Base-by-base conservation (phyloP, 2,329 filamentous ascomycete genomes). In the Talaromyces sp. region DNA sequence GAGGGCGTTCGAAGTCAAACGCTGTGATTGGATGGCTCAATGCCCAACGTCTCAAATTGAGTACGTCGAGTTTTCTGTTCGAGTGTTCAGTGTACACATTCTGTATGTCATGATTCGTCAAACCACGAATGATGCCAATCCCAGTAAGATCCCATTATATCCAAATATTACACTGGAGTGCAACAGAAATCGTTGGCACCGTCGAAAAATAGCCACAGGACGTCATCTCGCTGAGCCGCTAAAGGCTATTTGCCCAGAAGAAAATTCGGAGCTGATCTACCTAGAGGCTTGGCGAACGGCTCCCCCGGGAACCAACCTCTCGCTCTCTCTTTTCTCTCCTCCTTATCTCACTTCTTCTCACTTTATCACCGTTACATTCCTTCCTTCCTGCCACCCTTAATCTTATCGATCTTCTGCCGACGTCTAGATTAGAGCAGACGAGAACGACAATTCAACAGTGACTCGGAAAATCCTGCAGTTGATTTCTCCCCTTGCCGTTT, bases 221-320 rank as follows among this genome's bases (percentile, higher is more conserved):
- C 67, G 64, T 5, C 72, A 56, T 28, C 63, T 35, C 3, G 68
- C 62, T 5, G 65, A 59, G 62, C 35, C 3, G 68, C 62, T 5
- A 65, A 59, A 63, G 54, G n/a, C n/a, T n/a, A 42, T 57, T 37
- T 57, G 54, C 54, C 54, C 12, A 42, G 21, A 21, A 42, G 23
- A 57, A 57, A 57, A 57, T 52, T 60, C 58, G 33, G 33, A 52
- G 18, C 21, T 42, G 44, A 60, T 46, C 42, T 6, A 33, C 18
- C 50, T 21, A 54, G 28, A 31, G 62, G 48, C 62, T 63, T 63
- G 62, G 62, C 62, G 33, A 14, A 37, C 62, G 62, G 62, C 58
- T 60, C 14, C 57, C 57, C 57, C 57, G 58, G 57, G 50, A 63
- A 56, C 31, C 23, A 39, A 14, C 50, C 35, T 60, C 62, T 52